phyloP scores from a whole-genome alignment of 1,284 basidiomycete genomes.

The Prillingera fragicola region DNA sequence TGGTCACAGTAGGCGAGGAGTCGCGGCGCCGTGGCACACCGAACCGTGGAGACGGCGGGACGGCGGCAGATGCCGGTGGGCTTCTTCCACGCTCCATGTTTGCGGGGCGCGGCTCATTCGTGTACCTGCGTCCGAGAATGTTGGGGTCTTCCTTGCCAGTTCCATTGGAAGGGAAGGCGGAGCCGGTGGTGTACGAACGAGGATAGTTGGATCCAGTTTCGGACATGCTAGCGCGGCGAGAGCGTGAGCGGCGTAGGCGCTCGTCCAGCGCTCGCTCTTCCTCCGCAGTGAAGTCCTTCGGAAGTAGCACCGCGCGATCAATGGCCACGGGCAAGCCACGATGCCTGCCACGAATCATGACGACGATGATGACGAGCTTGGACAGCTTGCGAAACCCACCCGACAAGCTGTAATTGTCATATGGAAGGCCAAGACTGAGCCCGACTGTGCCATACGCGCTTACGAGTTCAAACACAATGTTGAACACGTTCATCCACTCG shows the following conservation, averaged over 20 bases:
- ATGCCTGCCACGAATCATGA: slow-evolving; percentile 43
- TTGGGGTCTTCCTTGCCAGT: too few species aligned
- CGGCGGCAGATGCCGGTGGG: too few species aligned
- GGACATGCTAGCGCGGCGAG: slow-evolving; percentile 2
- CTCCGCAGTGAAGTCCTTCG: slow-evolving; percentile 39
- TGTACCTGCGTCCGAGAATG: too few species aligned
- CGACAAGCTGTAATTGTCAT: slow-evolving; percentile 47
- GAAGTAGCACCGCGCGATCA: slow-evolving; percentile 48
- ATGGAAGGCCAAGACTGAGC: slow-evolving; percentile 66
- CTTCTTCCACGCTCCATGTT: too few species aligned
- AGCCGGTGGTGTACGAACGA: too few species aligned
- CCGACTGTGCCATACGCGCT: slow-evolving; percentile 91
- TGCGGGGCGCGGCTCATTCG: too few species aligned
- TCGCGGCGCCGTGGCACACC: too few species aligned
- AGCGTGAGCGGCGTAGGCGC: slow-evolving; percentile 14
- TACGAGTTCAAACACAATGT: slow-evolving; percentile 56
- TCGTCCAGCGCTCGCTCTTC: slow-evolving; percentile 42
- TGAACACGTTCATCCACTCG: slow-evolving; percentile 73
- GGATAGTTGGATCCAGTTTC: too few species aligned
- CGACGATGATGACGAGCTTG: slow-evolving; percentile 39
- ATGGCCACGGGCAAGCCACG: slow-evolving; percentile 43
- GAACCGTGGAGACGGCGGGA: too few species aligned
- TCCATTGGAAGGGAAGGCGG: too few species aligned
- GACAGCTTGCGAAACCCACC: slow-evolving; percentile 36
- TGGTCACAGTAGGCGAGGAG: too few species aligned